Base-by-base conservation (phyloP, 2,329 filamentous ascomycete genomes). In the Stachybotrys echinatus region DNA sequence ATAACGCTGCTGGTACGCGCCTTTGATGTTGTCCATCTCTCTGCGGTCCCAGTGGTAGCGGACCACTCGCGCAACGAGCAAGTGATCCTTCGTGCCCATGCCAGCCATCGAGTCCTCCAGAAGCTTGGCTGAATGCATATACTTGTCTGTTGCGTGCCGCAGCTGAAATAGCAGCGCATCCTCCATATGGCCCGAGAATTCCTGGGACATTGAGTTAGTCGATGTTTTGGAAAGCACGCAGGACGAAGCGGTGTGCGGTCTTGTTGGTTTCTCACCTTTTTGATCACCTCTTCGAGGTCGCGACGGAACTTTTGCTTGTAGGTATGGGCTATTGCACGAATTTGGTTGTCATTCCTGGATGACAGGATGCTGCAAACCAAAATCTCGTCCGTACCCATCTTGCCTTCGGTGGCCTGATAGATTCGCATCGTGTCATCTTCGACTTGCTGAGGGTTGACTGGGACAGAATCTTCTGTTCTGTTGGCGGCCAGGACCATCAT, bases 131-230 rank as follows among this genome's bases (percentile, higher is more conserved):
- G 95, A 92, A 56, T 90, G 85, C 76, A 89, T 87, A 51, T 89
- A 89, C 56, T 87, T 89, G 68, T 96, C 90, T 6, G 81, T 73
- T 3, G 88, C 92, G 12, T 85, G 77, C 12, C 80, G 79, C n/a
- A 96, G 73, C 66, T 96, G 90, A 64, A 84, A 84, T 22, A 94
- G 71, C 1, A 97, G 78, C 0, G 90, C 90, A 17, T 89, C 81
- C 65, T 92, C 77, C 91, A 97, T 96, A 65, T 97, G 92, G 1
- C 92, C 92, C 0, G 85, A 88, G 69, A 96, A 96, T 61, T 94
- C 84, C 72, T 85, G 52, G 27, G 8, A 51, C 12, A 52, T 42
- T 46, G 48, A 23, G 18, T 49, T 37, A 23, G 23, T 22, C 51
- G 42, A 49, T 49, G 14, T 44, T 5, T 22, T 12, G 20, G 23